Percentiles rank a stretch among this genome's conserved stretches.
Evolutionary conservation across 192 early-diverging fungal genomes (phyloP).

Genomic region (Coemansia sp.): DNA sequence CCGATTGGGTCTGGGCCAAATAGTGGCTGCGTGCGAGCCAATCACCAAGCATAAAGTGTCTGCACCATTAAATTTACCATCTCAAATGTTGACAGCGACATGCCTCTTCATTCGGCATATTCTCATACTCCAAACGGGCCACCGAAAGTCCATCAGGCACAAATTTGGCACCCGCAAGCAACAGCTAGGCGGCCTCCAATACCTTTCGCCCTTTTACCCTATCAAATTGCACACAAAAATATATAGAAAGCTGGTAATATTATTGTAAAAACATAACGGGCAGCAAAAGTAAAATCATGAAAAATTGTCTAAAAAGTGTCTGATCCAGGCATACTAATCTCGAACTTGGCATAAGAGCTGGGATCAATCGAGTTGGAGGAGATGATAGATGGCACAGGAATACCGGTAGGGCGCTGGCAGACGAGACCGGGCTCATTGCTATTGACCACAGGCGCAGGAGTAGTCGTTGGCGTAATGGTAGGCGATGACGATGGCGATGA

Average conservation of each 20-base stretch:
- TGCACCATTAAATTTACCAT: neutral
- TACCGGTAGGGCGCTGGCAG: neutral
- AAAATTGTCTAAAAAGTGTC: neutral
- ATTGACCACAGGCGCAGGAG: conserved; percentile 8
- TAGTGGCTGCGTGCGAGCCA: neutral
- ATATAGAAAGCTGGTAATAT: neutral
- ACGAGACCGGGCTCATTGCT: conserved; percentile 6
- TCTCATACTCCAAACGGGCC: neutral
- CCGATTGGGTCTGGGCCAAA: conserved; percentile 1
- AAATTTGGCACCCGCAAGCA: neutral
- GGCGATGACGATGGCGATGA: neutral
- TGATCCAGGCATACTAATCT: neutral
- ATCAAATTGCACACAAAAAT: neutral
- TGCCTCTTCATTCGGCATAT: neutral
- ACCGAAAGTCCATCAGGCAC: neutral
- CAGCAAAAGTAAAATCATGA: neutral
- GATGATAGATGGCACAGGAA: neutral
- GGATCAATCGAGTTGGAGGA: neutral
- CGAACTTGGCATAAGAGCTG: conserved; percentile 1
- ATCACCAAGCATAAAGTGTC: neutral
- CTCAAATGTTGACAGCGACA: neutral
- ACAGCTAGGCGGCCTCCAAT: too few species aligned
- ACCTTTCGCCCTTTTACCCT: too few species aligned
- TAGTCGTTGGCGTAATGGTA: neutral
- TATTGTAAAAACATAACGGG: neutral